Evolutionary conservation across 306 rosid species (phyloP), one percentile per base, ranked within the genome.

Genomic region (Pueraria montana): DNA sequence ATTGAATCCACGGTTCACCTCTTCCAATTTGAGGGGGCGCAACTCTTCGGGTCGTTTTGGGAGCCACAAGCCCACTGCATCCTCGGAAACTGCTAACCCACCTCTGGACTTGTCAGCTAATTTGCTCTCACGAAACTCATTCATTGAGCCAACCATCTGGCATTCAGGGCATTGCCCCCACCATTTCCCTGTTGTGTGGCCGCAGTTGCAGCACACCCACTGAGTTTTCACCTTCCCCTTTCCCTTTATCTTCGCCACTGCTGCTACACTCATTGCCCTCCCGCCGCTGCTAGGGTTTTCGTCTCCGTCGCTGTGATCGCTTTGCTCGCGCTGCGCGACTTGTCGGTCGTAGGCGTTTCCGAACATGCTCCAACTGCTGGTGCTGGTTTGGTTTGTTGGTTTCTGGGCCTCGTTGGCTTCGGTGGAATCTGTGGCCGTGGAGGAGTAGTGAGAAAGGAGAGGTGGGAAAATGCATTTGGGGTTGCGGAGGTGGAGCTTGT

Each of bases 191-290:
- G 86, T 23, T 1, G 84, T 20, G 74, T 89, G 45, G 40, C 99
- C 99, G 52, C 99, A 96, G 69, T 63, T 40, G 3, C 65, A 6
- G 84, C 99, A 96, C 43, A 96, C 96, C 96, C 96, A 96, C 27
- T 79, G 76, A 40, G 78, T 36, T 80, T 84, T 93, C 48, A 34
- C 85, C 82, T 86, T 93, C 52, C 82, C 92, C 68, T 79, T 89
- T 58, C 81, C 92, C 68, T 77, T 89, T 63, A 79, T 89, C 86
- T 61, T 91, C 23, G 8, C 4, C 40, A 34, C 40, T 12, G 0
- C 14, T 2, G 10, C 16, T 3, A 43, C 48, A 38, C 24, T 53
- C 48, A n/a, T 18, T 10, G 38, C 17, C 80, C 46, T 65, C 88
- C 56, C 86, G n/a, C 56, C 84, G n/a, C 24, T 40, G 43, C 12